These are phyloP conservation scores for Neurospora discreta DNA, from an alignment of 495 filamentous ascomycete species.

Conservation along the genomic window DNA sequence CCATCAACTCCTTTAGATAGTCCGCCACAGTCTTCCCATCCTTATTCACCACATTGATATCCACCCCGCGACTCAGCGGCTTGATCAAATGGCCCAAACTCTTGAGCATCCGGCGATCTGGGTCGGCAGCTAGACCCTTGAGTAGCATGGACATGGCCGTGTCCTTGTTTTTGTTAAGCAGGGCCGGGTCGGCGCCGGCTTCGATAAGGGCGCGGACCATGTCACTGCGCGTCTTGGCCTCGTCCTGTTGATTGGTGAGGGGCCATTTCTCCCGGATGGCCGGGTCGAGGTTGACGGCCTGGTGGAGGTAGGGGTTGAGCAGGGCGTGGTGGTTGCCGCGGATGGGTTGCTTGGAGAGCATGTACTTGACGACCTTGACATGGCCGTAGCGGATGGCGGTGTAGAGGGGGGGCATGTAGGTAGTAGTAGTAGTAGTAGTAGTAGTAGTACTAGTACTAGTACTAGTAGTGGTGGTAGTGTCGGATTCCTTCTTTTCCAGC, in stretches of 20 bases:
- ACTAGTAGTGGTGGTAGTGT: not conserved
- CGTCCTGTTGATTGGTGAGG: not conserved
- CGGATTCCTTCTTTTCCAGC: not conserved
- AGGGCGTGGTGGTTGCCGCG: not conserved
- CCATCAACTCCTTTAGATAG: not conserved
- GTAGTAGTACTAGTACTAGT: not conserved
- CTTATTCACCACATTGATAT: not conserved
- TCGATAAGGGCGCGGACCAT: not conserved
- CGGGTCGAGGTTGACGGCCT: not conserved
- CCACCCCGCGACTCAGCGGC: not conserved
- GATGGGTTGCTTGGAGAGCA: constrained; percentile 1
- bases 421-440: not conserved
- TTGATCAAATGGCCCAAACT: not conserved
- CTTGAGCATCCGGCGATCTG: not conserved
- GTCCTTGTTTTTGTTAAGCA: not conserved
- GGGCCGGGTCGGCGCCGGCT: not conserved
- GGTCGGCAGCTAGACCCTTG: not conserved
- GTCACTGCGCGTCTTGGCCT: not conserved
- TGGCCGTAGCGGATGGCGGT: not conserved
- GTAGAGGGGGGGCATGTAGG: not conserved
- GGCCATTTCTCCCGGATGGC: not conserved
- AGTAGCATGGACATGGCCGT: not conserved
- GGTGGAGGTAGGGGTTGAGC: not conserved
- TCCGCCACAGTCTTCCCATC: not conserved
- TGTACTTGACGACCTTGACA: not conserved